Evolutionary conservation across 2,329 filamentous ascomycete species (phyloP).

Genomic region (Neopestalotiopsis clavispora): DNA sequence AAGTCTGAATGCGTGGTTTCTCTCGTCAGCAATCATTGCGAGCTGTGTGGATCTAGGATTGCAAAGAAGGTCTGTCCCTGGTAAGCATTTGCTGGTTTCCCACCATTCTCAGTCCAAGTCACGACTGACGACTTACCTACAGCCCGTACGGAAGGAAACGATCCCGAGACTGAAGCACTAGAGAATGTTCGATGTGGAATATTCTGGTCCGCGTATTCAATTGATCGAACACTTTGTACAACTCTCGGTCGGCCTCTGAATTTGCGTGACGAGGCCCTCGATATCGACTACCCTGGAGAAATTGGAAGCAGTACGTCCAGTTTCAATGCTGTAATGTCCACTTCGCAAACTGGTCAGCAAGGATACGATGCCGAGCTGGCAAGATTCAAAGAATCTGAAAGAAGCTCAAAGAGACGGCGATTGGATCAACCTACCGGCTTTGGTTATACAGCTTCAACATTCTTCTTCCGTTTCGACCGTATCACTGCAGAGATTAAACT

Average conservation of each 20-base stretch:
- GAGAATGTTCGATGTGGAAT: conserved; percentile 35
- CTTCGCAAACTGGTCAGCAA: neutral
- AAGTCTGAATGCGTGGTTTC: conserved; percentile 30
- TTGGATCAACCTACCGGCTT: neutral
- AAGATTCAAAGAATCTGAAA: neutral
- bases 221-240: conserved; percentile 57
- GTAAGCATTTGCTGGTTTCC: neutral
- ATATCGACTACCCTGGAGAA: conserved; percentile 45
- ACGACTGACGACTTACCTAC: neutral
- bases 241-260: conserved; percentile 63
- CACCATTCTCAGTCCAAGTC: neutral
- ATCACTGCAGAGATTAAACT: conserved; percentile 19
- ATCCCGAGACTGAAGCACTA: neutral
- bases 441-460: conserved; percentile 6
- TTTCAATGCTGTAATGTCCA: neutral
- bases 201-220: conserved; percentile 58
- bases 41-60: conserved; percentile 32
- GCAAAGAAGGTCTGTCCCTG: conserved; percentile 21
- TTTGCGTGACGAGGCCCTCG: conserved; percentile 58
- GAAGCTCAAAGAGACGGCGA: neutral
- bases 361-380: neutral
- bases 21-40: conserved; percentile 31
- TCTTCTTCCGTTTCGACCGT: conserved; percentile 18
- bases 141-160: conserved; percentile 4
- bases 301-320: neutral